Evolutionary conservation across 495 filamentous ascomycete genomes (phyloP).

Genomic region (Antarctomyces pellizariae): DNA sequence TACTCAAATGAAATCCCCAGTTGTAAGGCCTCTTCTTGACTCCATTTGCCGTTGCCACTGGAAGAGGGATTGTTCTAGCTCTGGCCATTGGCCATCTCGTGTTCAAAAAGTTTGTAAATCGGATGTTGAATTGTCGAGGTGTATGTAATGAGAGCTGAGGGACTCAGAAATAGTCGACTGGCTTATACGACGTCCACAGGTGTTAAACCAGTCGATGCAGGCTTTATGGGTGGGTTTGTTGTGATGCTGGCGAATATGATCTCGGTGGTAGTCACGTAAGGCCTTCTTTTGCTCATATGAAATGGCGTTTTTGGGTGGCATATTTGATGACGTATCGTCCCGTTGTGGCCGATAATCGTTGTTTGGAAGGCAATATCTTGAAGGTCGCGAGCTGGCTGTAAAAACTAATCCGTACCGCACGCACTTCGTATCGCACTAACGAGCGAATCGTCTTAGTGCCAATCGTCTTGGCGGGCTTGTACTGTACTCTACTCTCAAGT

Average conservation of each 20-base stretch:
- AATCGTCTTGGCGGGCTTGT: constrained; percentile 1
- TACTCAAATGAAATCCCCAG: constrained; percentile 5
- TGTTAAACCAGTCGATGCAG: constrained; percentile 1
- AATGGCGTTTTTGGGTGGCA: background rate
- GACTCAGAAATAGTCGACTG: constrained; percentile 1
- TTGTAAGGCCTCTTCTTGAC: constrained; percentile 3
- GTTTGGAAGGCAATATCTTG: background rate
- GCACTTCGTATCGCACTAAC: constrained; percentile 1
- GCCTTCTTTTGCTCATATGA: background rate
- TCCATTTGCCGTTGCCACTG: constrained; percentile 8
- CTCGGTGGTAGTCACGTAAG: too few species aligned
- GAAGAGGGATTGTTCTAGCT: constrained; percentile 7
- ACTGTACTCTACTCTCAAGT: too few species aligned
- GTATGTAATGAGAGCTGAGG: background rate
- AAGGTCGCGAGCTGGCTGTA: background rate
- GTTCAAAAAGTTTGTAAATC: background rate
- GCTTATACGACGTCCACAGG: background rate
- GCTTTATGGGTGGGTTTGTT: background rate
- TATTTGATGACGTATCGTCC: too few species aligned
- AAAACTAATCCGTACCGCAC: background rate
- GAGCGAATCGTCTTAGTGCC: background rate
- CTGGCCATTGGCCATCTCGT: constrained; percentile 6
- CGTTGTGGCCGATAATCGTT: background rate
- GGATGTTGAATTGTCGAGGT: background rate
- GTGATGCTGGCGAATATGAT: background rate